Evolutionary conservation across 2,329 filamentous ascomycete species (phyloP), one percentile per base, ranked within the genome.

Genomic region (Fusarium brevicatenulatum): DNA sequence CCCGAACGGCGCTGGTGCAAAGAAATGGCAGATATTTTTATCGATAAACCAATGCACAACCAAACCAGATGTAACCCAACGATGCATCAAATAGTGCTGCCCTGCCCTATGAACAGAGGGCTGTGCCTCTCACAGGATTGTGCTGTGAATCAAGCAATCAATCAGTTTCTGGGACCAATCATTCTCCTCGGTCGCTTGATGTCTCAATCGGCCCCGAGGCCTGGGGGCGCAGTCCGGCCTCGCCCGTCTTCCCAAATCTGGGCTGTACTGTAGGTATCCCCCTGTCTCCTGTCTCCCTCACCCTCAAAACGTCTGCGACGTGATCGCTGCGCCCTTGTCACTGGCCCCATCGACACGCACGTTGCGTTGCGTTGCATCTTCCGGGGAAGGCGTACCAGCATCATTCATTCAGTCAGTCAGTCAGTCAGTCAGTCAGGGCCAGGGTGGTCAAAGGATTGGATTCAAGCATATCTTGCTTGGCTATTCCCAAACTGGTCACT

Each of bases 161-260:
- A n/a, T 42, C 43, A 52, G 28, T 39, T 52, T 19, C 44, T 66
- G 47, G 63, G 59, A 60, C 75, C 75, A 77, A 77, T 76, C 66
- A 68, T 39, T 59, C 50, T 63, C 66, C 36, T 75, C 76, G 74
- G 73, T 50, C 66, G 63, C 52, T 30, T 53, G 53, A 52, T 62
- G 60, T 47, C 68, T 68, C 71, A 71, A 74, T 73, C 76, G 76
- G 76, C 68, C 66, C 75, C 75, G 74, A 77, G 68, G 36, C 46
- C 55, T 66, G 65, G 65, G 56, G 66, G 70, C 74, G 67, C 70
- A 77, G 76, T 68, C 76, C 76, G 75, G 74, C 63, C 73, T 71
- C 49, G 67, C 66, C 74, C 74, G 72, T 69, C 61, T 43, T 66
- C 42, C 66, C 65, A 63, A 53, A 49, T 53, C 32, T 57, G 55